Percentiles rank a stretch among this genome's conserved stretches.
These are phyloP conservation scores for Mimosa bimucronata DNA, from an alignment of 306 rosid species.

Conservation along the genomic window DNA sequence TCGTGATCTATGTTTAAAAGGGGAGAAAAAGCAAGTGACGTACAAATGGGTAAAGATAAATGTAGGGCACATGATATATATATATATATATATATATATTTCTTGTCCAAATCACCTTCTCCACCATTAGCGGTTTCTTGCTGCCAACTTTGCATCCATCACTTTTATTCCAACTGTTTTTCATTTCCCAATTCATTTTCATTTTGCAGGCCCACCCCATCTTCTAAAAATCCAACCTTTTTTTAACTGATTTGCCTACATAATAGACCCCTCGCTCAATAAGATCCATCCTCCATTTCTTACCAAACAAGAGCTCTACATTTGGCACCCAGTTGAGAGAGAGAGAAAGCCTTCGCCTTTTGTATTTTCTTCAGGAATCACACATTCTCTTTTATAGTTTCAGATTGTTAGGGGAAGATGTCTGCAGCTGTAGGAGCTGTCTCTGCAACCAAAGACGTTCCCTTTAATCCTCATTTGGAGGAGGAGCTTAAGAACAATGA, in stretches of 20 bases:
- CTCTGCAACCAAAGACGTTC: constrained; percentile 56
- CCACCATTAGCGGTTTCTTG: constrained; percentile 48
- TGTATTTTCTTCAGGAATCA: background rate
- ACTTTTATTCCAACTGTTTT: constrained; percentile 43
- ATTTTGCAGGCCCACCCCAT: constrained; percentile 32
- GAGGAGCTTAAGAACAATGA: constrained; percentile 51
- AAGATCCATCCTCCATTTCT: constrained; percentile 1
- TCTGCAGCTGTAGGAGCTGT: constrained; percentile 66
- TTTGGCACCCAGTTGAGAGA: constrained; percentile 24
- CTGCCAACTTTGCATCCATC: constrained; percentile 39
- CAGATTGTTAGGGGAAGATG: constrained; percentile 45
- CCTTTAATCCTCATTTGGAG: constrained; percentile 49
- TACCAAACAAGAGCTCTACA: constrained; percentile 9
- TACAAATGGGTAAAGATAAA: background rate
- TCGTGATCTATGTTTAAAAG: constrained; percentile 7
- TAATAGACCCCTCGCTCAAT: background rate
- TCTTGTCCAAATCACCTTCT: constrained; percentile 41
- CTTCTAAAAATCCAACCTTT: constrained; percentile 33
- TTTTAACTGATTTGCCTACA: constrained; percentile 28
- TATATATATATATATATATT: background rate
- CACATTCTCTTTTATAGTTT: constrained; percentile 21
- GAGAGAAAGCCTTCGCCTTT: constrained; percentile 12
- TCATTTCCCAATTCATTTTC: constrained; percentile 32
- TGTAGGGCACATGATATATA: constrained; percentile 3
- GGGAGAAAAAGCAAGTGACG: background rate